phyloP scores from a whole-genome alignment of 352 stramenopile genomes.

The Blastocystis hominis region DNA sequence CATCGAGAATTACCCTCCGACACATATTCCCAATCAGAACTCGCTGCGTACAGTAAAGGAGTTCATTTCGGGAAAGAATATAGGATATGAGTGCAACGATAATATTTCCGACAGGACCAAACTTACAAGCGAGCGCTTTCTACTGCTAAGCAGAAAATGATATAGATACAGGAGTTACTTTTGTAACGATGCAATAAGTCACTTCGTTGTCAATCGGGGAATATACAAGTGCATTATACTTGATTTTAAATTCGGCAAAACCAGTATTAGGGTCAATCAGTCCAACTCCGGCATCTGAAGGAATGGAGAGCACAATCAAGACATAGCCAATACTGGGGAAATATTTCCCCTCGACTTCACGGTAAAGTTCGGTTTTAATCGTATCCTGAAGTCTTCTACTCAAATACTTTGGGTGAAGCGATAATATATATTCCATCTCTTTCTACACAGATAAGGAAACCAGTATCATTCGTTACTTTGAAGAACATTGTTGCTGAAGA shows the following conservation, averaged over 20 bases:
- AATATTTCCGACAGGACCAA: neutral
- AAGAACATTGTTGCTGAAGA: conserved; percentile 40
- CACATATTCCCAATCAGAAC: conserved; percentile 14
- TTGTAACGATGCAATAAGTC: conserved; percentile 29
- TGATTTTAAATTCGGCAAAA: conserved; percentile 37
- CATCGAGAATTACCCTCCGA: neutral
- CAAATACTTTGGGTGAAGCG: conserved; percentile 55
- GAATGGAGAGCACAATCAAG: conserved; percentile 14
- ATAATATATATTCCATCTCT: conserved; percentile 56
- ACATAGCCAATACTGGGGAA: conserved; percentile 50
- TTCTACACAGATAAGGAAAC: neutral
- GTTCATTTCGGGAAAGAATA: neutral
- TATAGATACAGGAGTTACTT: neutral
- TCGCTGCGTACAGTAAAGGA: neutral
- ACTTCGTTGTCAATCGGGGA: conserved; percentile 34
- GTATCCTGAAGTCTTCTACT: conserved; percentile 43
- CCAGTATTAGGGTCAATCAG: conserved; percentile 50
- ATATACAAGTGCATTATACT: conserved; percentile 51
- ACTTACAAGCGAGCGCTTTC: conserved; percentile 9
- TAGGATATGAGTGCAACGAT: conserved; percentile 46
- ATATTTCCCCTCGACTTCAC: conserved; percentile 44
- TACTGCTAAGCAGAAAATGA: neutral
- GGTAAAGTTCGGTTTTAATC: conserved; percentile 11
- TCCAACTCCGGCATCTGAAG: conserved; percentile 16
- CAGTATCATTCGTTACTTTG: neutral